These are phyloP conservation scores for Spathaspora boniae DNA, from an alignment of 805 yeast species.

Conservation along the genomic window DNA sequence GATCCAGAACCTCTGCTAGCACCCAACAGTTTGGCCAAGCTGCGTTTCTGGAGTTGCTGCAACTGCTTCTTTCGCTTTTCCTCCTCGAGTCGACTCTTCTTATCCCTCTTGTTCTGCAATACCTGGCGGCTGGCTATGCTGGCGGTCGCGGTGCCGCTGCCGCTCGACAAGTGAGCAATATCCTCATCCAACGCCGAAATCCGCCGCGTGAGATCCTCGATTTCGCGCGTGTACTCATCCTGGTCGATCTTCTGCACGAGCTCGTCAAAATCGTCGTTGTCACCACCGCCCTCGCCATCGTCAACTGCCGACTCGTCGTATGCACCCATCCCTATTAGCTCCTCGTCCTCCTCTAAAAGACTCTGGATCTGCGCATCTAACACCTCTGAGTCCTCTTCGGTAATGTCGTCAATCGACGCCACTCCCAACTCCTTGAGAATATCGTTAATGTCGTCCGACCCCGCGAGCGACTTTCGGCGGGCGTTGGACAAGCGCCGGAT, in stretches of 20 bases:
- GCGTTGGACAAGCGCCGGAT: constrained; percentile 34
- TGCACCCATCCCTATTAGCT: constrained; percentile 14
- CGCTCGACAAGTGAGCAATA: constrained; percentile 35
- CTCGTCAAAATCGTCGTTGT: constrained; percentile 37
- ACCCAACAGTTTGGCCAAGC: constrained; percentile 9
- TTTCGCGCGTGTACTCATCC: constrained; percentile 10
- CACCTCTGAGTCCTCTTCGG: constrained; percentile 22
- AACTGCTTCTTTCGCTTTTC: constrained; percentile 18
- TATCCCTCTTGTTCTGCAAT: constrained; percentile 20
- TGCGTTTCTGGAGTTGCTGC: constrained; percentile 9
- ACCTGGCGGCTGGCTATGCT: constrained; percentile 32
- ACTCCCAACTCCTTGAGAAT: constrained; percentile 36
- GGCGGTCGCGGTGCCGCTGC: constrained; percentile 33
- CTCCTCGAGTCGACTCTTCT: constrained; percentile 16
- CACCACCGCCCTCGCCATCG: constrained; percentile 28
- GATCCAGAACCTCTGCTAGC: no score
- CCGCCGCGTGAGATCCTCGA: constrained; percentile 21
- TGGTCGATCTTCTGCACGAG: constrained; percentile 27
- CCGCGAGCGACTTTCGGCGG: constrained; percentile 35
- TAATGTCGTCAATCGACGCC: constrained; percentile 24
- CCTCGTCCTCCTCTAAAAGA: constrained; percentile 23
- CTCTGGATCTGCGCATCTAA: constrained; percentile 32
- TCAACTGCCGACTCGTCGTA: constrained; percentile 22
- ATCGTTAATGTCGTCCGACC: constrained; percentile 37
- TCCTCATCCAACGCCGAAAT: constrained; percentile 36